Conservation (phyloP, 1,139 yeast species). For the Geotrichum histeridarum region DNA sequence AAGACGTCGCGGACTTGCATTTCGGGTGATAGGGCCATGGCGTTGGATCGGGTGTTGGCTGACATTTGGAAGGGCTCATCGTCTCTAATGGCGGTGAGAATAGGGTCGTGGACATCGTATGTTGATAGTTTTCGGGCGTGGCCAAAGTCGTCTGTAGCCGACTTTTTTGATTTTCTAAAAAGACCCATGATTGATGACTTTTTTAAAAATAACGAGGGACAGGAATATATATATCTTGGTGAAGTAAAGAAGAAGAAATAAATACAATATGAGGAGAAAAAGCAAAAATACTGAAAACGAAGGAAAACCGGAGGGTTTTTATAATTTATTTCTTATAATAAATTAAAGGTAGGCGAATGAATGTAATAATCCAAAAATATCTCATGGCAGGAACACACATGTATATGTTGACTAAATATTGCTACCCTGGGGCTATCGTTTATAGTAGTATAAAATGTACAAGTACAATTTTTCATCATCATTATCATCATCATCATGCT, state of each 20-base stretch:
- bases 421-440: no score
- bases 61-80: constrained; percentile 82
- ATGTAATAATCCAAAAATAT: no score
- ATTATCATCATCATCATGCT: no score
- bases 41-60: constrained; percentile 38
- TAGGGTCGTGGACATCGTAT: constrained; percentile 70
- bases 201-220: not conserved
- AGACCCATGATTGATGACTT: constrained; percentile 23
- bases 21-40: constrained; percentile 41
- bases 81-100: constrained; percentile 84
- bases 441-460: no score
- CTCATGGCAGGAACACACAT: no score
- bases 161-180: constrained; percentile 23
- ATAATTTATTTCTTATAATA: not conserved
- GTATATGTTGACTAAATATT: no score
- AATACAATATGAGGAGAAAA: not conserved
- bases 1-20: constrained; percentile 65
- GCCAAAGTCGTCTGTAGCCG: constrained; percentile 22
- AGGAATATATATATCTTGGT: not conserved
- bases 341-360: no score
- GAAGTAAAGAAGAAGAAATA: not conserved
- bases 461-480: no score
- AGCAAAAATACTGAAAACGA: not conserved
- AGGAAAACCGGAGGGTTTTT: not conserved
- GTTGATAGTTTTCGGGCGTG: constrained; percentile 19